A percentile compares a stretch with the other conserved stretches of the same genome.
Evolutionary conservation across 768 basidiomycete genomes (phyloP).

Genomic region (Clavulina sp.): DNA sequence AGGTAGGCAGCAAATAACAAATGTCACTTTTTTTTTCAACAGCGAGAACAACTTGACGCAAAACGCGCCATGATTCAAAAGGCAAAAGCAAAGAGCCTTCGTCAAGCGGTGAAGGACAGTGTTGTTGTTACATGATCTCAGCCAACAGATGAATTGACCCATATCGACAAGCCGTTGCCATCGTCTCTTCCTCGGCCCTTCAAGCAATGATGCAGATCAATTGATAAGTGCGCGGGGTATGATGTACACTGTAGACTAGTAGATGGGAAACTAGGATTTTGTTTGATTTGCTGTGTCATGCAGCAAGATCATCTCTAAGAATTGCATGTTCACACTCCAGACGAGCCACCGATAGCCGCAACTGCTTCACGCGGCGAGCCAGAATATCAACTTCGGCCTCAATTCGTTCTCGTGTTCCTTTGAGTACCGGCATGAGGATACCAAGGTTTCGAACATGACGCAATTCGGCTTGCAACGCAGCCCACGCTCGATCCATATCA

Average conservation of each 20-base stretch:
- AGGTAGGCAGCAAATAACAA: not conserved
- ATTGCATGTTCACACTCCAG: constrained; percentile 61
- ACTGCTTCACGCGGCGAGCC: constrained; percentile 44
- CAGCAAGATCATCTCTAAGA: constrained; percentile 55
- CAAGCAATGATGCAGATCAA: no score
- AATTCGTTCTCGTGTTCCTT: constrained; percentile 63
- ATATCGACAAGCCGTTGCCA: no score
- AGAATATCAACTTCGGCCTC: constrained; percentile 38
- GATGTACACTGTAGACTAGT: no score
- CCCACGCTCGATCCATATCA: no score
- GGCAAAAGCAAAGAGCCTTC: not conserved
- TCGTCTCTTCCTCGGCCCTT: no score
- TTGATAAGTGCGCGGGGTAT: no score
- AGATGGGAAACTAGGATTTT: no score
- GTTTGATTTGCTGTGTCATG: no score
- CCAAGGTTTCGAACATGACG: constrained; percentile 66
- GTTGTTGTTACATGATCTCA: no score
- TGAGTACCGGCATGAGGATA: constrained; percentile 75
- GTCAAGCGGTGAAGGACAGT: not conserved
- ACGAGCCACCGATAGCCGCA: constrained; percentile 57
- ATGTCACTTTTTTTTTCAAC: not conserved
- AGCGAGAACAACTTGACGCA: not conserved
- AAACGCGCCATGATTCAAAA: not conserved
- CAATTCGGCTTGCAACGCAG: constrained; percentile 48
- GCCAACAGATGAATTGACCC: no score